Base-by-base conservation (phyloP, 2,329 filamentous ascomycete species). In the Diaporthe vaccinii region DNA sequence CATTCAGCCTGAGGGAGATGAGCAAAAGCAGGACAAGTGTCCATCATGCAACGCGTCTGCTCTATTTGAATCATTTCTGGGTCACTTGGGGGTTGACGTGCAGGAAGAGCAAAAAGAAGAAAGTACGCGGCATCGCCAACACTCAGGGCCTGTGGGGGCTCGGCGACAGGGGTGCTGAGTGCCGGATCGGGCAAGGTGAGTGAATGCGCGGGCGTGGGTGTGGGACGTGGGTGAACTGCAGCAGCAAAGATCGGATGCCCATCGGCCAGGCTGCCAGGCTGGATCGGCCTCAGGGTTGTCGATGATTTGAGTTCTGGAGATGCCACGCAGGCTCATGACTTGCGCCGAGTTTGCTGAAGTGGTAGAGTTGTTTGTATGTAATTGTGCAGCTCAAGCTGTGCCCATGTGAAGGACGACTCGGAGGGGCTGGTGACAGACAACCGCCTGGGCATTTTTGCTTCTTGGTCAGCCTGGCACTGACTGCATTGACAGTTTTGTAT, bases 101-200 rank as follows among this genome's bases (percentile, higher is more conserved):
- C 44, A 51, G 62, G 31, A 36, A 4, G 25, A 31, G 4, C 51
- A 46, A 36, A 12, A 51, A 67, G 20, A 67, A 36, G 31, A 51
- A 67, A 53, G 20, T 22, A 67, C 17, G 41, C 46, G n/a, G n/a
- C 36, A 22, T 65, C 9, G 22, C 53, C 34, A 28, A 68, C 4
- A 68, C 46, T 49, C 36, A 7, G n/a, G 12, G 46, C 46, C 46
- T 69, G 65, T 69, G 49, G 65, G 65, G 65, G 65, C 65, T 69
- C 65, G 65, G 65, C 65, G 65, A 55, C 65, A 53, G 20, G 65
- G 65, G 65, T 69, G 49, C n/a, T 53, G 31, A 1, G 34, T 55
- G n/a, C 65, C 65, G 65, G 49, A 69, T 69, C 34, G 65, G 65
- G 65, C 46, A 69, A 69, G 65, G 65, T n/a, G 36, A 39, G 12